phyloP scores from a whole-genome alignment of 225 moss, liverwort and hornwort species.

The Polytrichum commune region DNA sequence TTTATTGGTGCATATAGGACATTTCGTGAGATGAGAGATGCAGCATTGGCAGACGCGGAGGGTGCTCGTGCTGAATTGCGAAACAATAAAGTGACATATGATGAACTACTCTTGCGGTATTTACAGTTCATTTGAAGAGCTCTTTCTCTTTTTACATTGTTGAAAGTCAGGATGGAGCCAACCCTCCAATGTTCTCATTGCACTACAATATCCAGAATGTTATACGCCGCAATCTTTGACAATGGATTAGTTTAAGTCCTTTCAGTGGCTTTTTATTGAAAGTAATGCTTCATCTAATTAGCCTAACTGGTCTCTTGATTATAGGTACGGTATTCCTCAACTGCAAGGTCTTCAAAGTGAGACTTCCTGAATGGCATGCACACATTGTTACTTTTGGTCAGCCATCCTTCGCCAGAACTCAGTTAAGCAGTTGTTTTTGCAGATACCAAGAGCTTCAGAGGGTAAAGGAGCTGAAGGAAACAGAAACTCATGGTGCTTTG shows the following conservation, averaged over 20 bases:
- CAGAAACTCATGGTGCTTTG: constrained; percentile 37
- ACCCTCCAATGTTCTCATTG: too few species aligned
- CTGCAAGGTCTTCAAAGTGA: too few species aligned
- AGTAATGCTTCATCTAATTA: too few species aligned
- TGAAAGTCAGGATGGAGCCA: too few species aligned
- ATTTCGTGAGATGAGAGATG: constrained; percentile 72
- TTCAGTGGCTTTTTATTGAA: too few species aligned
- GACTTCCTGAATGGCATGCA: too few species aligned
- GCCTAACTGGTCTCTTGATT: too few species aligned
- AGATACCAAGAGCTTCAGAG: constrained; percentile 78
- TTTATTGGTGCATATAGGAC: constrained; percentile 35
- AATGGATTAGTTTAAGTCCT: too few species aligned
- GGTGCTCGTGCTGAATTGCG: constrained; percentile 41
- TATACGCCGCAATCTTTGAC: too few species aligned
- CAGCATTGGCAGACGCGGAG: constrained; percentile 61
- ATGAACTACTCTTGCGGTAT: constrained; percentile 72
- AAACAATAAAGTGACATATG: constrained; percentile 49
- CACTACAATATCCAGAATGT: too few species aligned
- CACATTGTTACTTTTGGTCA: too few species aligned
- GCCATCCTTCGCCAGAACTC: neutral
- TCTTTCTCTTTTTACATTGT: neutral
- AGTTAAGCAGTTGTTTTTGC: neutral
- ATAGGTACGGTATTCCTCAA: too few species aligned
- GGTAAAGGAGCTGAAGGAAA: constrained; percentile 40
- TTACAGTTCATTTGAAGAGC: neutral